A percentile compares a stretch with the other conserved stretches of the same genome.
phyloP scores from a whole-genome alignment of 202 grass and related monocot genomes.

The Brachypodium distachyon region DNA sequence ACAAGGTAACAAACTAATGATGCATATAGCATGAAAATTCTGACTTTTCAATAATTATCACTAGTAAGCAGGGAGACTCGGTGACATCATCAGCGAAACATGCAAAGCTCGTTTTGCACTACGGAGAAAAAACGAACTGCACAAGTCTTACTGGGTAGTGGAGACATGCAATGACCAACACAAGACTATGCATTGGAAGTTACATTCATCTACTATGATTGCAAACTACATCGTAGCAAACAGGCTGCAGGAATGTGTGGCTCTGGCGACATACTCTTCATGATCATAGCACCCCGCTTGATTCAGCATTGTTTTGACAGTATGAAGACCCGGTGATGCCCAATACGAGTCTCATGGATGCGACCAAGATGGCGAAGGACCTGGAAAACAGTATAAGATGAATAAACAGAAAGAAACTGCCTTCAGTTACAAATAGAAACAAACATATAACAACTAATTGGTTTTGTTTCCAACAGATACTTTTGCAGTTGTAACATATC shows the following conservation, averaged over 20 bases:
- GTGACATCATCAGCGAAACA: too few species aligned
- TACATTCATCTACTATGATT: neutral
- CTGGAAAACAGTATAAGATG: constrained; percentile 32
- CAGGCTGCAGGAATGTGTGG: neutral
- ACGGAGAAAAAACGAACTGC: neutral
- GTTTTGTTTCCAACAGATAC: neutral
- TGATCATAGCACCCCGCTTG: neutral
- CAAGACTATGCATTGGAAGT: neutral
- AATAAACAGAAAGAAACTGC: neutral
- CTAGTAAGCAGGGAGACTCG: neutral
- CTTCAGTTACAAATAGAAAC: neutral
- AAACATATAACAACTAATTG: neutral
- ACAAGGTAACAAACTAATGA: neutral
- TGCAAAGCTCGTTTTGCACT: neutral
- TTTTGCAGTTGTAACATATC: constrained; percentile 9
- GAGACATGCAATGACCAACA: neutral
- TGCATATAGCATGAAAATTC: neutral
- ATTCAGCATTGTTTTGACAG: constrained; percentile 40
- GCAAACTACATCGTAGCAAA: neutral
- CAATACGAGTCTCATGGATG: constrained; percentile 64
- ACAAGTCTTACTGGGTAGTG: neutral
- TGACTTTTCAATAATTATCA: neutral
- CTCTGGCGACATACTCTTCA: neutral
- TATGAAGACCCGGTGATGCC: constrained; percentile 65
- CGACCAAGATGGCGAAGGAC: constrained; percentile 87